A percentile compares a stretch with the other conserved stretches of the same genome.
phyloP scores from a whole-genome alignment of 768 basidiomycete species.

The Leucocoprinus sp. region DNA sequence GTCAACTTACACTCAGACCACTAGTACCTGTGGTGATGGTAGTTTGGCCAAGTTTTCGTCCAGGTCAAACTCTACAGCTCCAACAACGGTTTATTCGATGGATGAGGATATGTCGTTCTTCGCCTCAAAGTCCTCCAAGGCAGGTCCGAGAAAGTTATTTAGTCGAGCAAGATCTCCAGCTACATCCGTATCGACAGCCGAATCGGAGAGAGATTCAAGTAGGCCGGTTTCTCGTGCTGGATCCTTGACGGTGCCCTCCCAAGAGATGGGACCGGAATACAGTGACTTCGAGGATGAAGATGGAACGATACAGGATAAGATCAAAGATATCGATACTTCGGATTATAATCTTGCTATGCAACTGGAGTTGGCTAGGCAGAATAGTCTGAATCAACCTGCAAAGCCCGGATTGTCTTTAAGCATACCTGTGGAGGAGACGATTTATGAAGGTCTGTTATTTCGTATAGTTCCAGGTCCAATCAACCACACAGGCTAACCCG shows the following conservation, averaged over 20 bases:
- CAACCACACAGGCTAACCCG: slow-evolving; percentile 2
- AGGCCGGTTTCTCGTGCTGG: slow-evolving; percentile 25
- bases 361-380: slow-evolving; percentile 75
- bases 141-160: slow-evolving; percentile 31
- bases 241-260: slow-evolving; percentile 34
- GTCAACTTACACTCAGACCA: slow-evolving; percentile 65
- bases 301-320: slow-evolving; percentile 26
- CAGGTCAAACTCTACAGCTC: slow-evolving; percentile 61
- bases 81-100: slow-evolving; percentile 51
- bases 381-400: slow-evolving; percentile 70
- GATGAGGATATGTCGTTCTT: slow-evolving; percentile 55
- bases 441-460: slow-evolving; percentile 71
- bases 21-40: slow-evolving; percentile 52
- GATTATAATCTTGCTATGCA: slow-evolving; percentile 72
- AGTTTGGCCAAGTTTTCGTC: slow-evolving; percentile 67
- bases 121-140: slow-evolving; percentile 35
- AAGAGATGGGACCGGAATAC: slow-evolving; percentile 33
- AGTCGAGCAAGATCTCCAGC: slow-evolving; percentile 35
- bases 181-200: slow-evolving; percentile 32
- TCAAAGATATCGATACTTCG: slow-evolving; percentile 47
- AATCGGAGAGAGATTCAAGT: slow-evolving; percentile 40
- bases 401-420: slow-evolving; percentile 36
- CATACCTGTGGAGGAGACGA: slow-evolving; percentile 50
- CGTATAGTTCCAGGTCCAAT: slow-evolving; percentile 12
- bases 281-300: slow-evolving; percentile 43